Conservation (phyloP, 2,329 filamentous ascomycete species). For the Calonectria multiphialidica region DNA sequence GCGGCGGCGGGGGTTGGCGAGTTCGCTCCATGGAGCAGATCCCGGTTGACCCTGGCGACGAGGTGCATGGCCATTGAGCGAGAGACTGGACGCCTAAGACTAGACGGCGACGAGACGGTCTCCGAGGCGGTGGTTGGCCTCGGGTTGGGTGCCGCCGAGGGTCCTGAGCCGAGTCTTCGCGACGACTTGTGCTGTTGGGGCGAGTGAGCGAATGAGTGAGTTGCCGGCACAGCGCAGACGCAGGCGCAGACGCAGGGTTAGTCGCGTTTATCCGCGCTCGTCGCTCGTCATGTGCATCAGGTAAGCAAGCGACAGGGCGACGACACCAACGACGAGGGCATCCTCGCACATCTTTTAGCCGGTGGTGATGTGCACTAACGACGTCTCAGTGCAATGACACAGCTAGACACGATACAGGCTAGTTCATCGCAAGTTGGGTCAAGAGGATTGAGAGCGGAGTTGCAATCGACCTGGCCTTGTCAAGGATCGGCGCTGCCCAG, state of each 20-base stretch:
- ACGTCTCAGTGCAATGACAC: background rate
- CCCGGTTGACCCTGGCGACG: conserved; percentile 36
- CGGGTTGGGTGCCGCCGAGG: conserved; percentile 19
- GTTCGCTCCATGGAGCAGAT: conserved; percentile 34
- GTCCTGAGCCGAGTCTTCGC: conserved; percentile 16
- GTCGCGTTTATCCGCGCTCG: conserved; percentile 20
- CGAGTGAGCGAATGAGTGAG: conserved; percentile 6
- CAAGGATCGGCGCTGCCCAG: conserved; percentile 14
- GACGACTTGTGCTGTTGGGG: conserved; percentile 8
- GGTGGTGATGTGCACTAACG: background rate
- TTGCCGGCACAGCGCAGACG: conserved; percentile 1
- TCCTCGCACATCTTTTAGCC: conserved; percentile 3
- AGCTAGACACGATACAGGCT: background rate
- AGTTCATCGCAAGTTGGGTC: background rate
- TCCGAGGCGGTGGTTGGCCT: conserved; percentile 21
- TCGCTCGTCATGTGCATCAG: conserved; percentile 12
- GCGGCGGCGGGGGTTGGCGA: conserved; percentile 18
- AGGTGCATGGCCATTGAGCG: conserved; percentile 35
- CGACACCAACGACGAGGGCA: conserved; percentile 3
- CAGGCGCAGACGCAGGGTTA: conserved; percentile 4
- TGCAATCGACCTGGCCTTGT: conserved; percentile 2
- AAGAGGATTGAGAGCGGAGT: background rate
- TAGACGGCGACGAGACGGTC: conserved; percentile 17
- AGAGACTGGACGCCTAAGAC: background rate
- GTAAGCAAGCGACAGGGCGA: conserved; percentile 8